Evolutionary conservation across 2,329 filamentous ascomycete species (phyloP), one percentile per base, ranked within the genome.

Genomic region (Rhynchosporium agropyri): DNA sequence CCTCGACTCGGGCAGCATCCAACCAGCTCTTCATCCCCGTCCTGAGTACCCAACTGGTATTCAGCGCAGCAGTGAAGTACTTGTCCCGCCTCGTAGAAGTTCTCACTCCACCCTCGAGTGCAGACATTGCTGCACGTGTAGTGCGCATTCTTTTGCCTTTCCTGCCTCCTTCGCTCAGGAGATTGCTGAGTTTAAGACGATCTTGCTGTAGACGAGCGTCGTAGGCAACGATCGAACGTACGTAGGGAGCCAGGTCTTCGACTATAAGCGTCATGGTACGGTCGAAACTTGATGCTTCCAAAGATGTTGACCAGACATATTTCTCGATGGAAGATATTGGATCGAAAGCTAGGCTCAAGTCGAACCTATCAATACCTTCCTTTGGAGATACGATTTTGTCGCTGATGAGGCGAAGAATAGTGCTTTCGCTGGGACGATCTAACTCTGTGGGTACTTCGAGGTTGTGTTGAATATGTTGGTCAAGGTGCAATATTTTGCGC

Each of bases 191-290:
- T 20, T 83, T 82, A 7, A 84, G 74, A 10, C 91, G 84, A 67
- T 91, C 85, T 65, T 85, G 80, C 71, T 92, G 89, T 1, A 95
- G 82, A 0, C 81, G 81, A 26, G 86, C 79, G 69, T 98, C 94
- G 72, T 89, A 90, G 0, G 87, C 81, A 1, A 94, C 87, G 64
- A 99, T 98, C 43, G 83, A 82, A 10, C 96, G 89, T n/a, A 98
- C 84, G 74, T 91, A 98, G 0, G 96, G 95, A 0, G 92, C 93
- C 1, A 98, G 80, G 67, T 99, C 95, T 12, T 88, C 78, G 0
- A 84, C 82, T 38, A 97, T 85, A 26, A 88, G 79, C 0, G 76
- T 74, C 70, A 89, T 78, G 0, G 86, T 86, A 49, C 90, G 85
- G 70, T 97, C 92, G 68, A 97, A 92, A 0, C 89, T 86, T 0